phyloP scores from a whole-genome alignment of 495 filamentous ascomycete species.

The Cladorrhinum samala region DNA sequence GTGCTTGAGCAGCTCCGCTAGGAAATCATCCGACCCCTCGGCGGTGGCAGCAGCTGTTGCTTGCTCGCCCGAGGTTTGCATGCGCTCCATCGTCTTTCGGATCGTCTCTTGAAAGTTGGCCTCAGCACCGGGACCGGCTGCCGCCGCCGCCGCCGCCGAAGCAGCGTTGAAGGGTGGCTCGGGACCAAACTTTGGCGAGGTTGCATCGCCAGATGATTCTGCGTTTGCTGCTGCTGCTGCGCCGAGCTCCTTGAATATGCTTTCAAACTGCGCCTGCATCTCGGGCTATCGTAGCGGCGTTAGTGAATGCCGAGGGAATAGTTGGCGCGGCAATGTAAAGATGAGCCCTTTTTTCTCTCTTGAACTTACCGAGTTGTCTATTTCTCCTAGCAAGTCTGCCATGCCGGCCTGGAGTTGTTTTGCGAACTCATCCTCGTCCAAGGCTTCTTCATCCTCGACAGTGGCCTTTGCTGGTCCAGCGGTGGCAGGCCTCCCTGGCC shows the following conservation, averaged over 20 bases:
- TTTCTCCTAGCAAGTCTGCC: conserved; percentile 68
- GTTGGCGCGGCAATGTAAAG: too few relatives aligned
- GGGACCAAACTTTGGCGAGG: conserved; percentile 7
- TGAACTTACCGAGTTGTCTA: conserved; percentile 52
- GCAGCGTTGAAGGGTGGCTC: not conserved
- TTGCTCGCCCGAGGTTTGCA: conserved; percentile 78
- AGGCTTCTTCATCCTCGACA: conserved; percentile 25
- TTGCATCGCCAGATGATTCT: conserved; percentile 17
- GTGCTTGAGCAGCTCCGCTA: conserved; percentile 80
- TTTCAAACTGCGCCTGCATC: conserved; percentile 79
- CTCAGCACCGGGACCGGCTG: conserved; percentile 33
- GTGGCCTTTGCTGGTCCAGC: conserved; percentile 1
- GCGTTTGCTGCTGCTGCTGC: conserved; percentile 36
- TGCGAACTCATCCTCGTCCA: conserved; percentile 68
- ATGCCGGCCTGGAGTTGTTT: conserved; percentile 82
- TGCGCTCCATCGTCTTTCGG: conserved; percentile 82
- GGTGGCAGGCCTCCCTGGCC: conserved; percentile 32
- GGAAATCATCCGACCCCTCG: conserved; percentile 66
- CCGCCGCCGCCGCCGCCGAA: not conserved
- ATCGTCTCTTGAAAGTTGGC: conserved; percentile 88
- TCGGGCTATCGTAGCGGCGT: conserved; percentile 59
- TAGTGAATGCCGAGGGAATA: too few relatives aligned
- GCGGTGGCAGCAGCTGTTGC: conserved; percentile 72
- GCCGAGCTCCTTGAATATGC: conserved; percentile 72
- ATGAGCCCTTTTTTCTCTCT: too few relatives aligned